Percentiles rank a stretch among this genome's conserved stretches.
phyloP scores from a whole-genome alignment of 495 filamentous ascomycete genomes.

The Lasiosphaeris hirsuta region DNA sequence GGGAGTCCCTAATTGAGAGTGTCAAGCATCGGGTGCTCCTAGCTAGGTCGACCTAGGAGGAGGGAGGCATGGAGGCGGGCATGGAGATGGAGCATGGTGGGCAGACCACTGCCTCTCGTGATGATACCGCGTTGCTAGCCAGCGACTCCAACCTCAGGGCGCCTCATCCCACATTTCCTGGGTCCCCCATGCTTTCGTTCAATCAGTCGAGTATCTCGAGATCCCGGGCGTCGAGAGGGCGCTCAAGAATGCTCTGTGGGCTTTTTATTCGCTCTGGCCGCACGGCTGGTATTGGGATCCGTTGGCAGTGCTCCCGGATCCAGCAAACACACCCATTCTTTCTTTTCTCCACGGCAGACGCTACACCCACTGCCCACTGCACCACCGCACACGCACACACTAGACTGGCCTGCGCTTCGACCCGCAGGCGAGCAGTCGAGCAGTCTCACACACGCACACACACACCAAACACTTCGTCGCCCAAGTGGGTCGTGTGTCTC shows the following conservation, averaged over 20 bases:
- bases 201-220: too few species aligned
- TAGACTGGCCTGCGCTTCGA: not conserved
- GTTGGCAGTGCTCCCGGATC: slow-evolving; percentile 13
- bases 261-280: slow-evolving; percentile 5
- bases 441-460: slow-evolving; percentile 17
- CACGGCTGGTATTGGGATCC: slow-evolving; percentile 5
- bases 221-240: too few species aligned
- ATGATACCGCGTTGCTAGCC: too few species aligned
- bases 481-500: slow-evolving; percentile 17
- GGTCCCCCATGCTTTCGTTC: too few species aligned
- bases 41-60: too few species aligned
- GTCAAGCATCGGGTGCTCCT: too few species aligned
- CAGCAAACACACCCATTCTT: slow-evolving; percentile 3
- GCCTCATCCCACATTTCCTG: too few species aligned
- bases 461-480: not conserved
- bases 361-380: not conserved
- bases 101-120: too few species aligned
- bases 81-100: too few species aligned
- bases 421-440: slow-evolving; percentile 2
- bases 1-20: too few species aligned
- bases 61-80: too few species aligned
- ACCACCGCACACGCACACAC: not conserved
- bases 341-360: not conserved
- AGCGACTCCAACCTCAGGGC: too few species aligned
- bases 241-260: not conserved